Percentiles rank a stretch among this genome's conserved stretches.
Evolutionary conservation across 495 filamentous ascomycete species (phyloP).

Genomic region (Hypoxylon rickii): DNA sequence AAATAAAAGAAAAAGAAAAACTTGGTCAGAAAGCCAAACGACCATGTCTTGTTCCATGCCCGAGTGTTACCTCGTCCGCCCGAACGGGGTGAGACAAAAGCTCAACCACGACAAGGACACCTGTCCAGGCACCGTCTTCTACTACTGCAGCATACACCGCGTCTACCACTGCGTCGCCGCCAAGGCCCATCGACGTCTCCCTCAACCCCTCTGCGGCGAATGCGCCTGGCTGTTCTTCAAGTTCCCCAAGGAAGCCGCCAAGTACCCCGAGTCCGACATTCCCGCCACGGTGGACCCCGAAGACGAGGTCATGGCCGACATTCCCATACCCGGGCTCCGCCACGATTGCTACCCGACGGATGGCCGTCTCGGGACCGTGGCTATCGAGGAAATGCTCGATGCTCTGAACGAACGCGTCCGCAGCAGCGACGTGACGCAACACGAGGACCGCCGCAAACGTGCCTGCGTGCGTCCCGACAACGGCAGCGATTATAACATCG

Average conservation of each 20-base stretch:
- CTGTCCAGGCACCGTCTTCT: slow-evolving; percentile 18
- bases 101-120: slow-evolving; percentile 31
- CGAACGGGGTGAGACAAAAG: slow-evolving; percentile 13
- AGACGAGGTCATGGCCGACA: not conserved
- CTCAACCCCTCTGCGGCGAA: slow-evolving; percentile 27
- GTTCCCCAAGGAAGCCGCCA: slow-evolving; percentile 22
- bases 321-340: too few relatives aligned
- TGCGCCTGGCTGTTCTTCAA: slow-evolving; percentile 32
- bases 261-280: slow-evolving; percentile 19
- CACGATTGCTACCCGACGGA: too few relatives aligned
- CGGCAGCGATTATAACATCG: too few relatives aligned
- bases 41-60: slow-evolving; percentile 25
- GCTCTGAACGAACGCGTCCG: slow-evolving; percentile 2
- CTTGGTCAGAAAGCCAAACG: not conserved
- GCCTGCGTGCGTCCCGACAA: not conserved
- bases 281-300: slow-evolving; percentile 2
- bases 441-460: not conserved
- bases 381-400: slow-evolving; percentile 8
- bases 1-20: slow-evolving; percentile 2
- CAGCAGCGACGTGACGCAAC: not conserved
- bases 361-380: not conserved
- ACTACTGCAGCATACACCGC: slow-evolving; percentile 29
- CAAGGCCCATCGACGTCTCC: slow-evolving; percentile 20
- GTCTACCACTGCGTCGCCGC: slow-evolving; percentile 22
- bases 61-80: slow-evolving; percentile 14